phyloP scores from a whole-genome alignment of 2,329 filamentous ascomycete species.

The Penicillium sp. region DNA sequence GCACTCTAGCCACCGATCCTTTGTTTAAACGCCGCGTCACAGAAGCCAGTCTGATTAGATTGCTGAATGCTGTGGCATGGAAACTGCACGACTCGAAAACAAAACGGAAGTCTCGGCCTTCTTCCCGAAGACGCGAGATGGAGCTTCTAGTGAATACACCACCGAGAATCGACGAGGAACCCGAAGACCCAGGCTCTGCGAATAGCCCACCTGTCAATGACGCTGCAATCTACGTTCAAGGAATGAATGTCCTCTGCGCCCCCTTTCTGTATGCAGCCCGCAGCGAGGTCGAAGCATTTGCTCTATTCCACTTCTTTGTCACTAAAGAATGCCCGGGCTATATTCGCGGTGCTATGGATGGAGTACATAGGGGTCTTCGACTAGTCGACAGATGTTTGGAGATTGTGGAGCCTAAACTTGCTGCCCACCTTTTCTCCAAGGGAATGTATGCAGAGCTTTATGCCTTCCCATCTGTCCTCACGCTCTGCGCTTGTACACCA shows the following conservation, averaged over 20 bases:
- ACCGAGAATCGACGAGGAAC: slow-evolving; percentile 40
- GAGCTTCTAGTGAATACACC: slow-evolving; percentile 41
- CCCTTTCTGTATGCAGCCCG: slow-evolving; percentile 93
- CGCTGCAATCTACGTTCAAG: slow-evolving; percentile 90
- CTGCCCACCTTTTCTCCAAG: slow-evolving; percentile 78
- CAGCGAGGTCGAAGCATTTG: slow-evolving; percentile 92
- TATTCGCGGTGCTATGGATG: slow-evolving; percentile 93
- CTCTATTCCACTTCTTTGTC: slow-evolving; percentile 83
- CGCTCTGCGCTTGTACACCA: slow-evolving; percentile 92
- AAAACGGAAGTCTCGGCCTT: slow-evolving; percentile 40
- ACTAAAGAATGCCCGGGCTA: slow-evolving; percentile 89
- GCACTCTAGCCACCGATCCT: slow-evolving; percentile 94
- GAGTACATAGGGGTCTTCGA: slow-evolving; percentile 86
- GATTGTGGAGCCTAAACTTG: slow-evolving; percentile 87
- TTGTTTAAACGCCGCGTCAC: slow-evolving; percentile 93
- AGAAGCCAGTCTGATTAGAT: slow-evolving; percentile 88
- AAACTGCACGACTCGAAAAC: slow-evolving; percentile 75
- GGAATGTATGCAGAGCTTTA: slow-evolving; percentile 92
- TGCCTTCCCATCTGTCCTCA: slow-evolving; percentile 92
- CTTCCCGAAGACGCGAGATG: slow-evolving; percentile 49
- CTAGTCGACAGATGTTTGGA: slow-evolving; percentile 90
- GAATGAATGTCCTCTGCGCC: slow-evolving; percentile 97
- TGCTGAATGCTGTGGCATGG: slow-evolving; percentile 95
- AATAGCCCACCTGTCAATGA: slow-evolving; percentile 51
- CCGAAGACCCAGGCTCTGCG: slow-evolving; percentile 16